Conservation (phyloP, 1,139 yeast species). For the Suhomyces panamericanus region DNA sequence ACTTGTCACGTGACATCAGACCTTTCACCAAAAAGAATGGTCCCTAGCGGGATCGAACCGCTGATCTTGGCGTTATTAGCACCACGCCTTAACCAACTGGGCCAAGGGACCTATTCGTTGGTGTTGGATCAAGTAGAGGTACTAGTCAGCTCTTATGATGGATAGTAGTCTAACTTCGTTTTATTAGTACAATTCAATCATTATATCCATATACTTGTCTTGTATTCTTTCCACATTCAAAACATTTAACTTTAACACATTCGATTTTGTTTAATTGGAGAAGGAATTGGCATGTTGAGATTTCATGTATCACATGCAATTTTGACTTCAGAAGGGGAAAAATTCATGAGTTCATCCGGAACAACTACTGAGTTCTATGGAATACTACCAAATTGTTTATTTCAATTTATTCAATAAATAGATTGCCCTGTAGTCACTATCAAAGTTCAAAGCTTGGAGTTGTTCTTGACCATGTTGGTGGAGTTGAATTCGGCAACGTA, state of each 20-base stretch:
- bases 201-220: no score
- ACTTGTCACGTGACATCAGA: background rate
- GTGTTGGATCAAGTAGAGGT: background rate
- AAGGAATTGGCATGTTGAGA: background rate
- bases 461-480: conserved; percentile 34
- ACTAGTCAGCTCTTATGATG: no score
- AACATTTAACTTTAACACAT: no score
- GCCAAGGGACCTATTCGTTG: conserved; percentile 30
- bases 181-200: no score
- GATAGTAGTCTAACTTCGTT: no score
- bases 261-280: background rate
- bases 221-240: no score
- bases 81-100: conserved; percentile 42
- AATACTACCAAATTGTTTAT: background rate
- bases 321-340: background rate
- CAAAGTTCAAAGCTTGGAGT: conserved; percentile 4
- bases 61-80: conserved; percentile 44
- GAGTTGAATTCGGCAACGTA: conserved; percentile 58
- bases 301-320: background rate
- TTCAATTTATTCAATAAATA: background rate
- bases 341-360: background rate
- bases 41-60: conserved; percentile 38
- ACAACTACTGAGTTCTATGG: no score
- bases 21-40: conserved; percentile 5
- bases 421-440: background rate